Base-by-base conservation (phyloP, 2,329 filamentous ascomycete species). In the Pseudogymnoascus sp. region DNA sequence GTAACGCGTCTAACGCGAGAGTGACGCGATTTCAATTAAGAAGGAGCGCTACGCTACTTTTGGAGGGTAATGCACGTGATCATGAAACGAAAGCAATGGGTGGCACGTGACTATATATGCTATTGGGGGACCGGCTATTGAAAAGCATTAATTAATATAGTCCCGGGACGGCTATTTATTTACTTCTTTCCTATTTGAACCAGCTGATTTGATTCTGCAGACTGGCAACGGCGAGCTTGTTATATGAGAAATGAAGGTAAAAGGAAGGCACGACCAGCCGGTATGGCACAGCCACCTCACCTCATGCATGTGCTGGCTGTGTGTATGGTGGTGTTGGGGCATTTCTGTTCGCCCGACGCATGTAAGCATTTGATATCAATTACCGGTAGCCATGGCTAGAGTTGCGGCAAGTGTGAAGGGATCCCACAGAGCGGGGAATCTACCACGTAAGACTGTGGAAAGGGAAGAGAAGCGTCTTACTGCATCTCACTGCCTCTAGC, bases 1-100 rank as follows among this genome's bases (percentile, higher is more conserved):
- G 47, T 54, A 54, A 54, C 47, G 47, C 47, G 47, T 54, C 47
- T n/a, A 54, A 54, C 47, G 47, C 47, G 47, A 54, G 47, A 54
- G 47, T 54, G 47, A 54, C 47, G 47, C 47, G 47, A 54, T 54
- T 54, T 54, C 47, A 54, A 54, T 54, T 54, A 54, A 54, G 28
- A 5, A 54, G 47, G 47, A 8, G 6, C 28, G 28, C 47, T 54
- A 32, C 9, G 47, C 47, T 32, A 20, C 7, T 54, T 54, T 32
- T n/a, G 28, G 47, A 32, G 14, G 2, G 2, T 11, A 11, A 4
- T 1, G 1, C 43, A 50, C 43, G 43, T 50, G 43, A 47, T 4
- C 12, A n/a, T 25, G 6, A 22, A 1, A 12, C 14, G n/a, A 6
- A 14, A n/a, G 18, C 1, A 5, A 7, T 2, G 12, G 4, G 1